phyloP scores from a whole-genome alignment of 441 rosid genomes.

The Aleurites moluccanus region DNA sequence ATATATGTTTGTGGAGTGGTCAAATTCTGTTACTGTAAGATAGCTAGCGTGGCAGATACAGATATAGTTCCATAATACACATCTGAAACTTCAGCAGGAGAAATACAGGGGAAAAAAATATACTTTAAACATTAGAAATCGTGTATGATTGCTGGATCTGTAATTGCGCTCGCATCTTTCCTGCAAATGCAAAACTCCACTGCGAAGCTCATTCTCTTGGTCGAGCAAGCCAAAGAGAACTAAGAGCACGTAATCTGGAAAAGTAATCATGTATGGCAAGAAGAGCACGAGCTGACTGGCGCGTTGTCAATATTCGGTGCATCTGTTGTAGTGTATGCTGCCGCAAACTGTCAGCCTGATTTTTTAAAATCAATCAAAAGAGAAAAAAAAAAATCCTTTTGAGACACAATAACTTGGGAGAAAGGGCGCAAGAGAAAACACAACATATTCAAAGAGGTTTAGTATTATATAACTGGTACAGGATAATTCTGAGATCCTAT shows the following conservation, averaged over 20 bases:
- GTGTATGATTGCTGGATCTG: slow-evolving; percentile 4
- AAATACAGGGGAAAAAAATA: neutral
- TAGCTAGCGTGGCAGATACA: slow-evolving; percentile 1
- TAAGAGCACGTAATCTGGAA: slow-evolving; percentile 88
- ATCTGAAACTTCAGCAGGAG: slow-evolving; percentile 14
- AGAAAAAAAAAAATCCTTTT: neutral
- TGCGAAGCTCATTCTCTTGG: slow-evolving; percentile 78
- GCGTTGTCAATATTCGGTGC: slow-evolving; percentile 77
- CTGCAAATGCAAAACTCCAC: slow-evolving; percentile 19
- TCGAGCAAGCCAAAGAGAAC: slow-evolving; percentile 96
- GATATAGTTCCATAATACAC: slow-evolving; percentile 15
- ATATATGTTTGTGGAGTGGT: neutral
- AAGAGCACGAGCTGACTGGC: slow-evolving; percentile 91
- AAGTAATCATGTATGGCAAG: slow-evolving; percentile 89
- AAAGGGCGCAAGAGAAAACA: neutral
- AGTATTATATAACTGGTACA: neutral
- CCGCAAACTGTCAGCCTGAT: slow-evolving; percentile 91
- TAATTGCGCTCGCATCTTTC: slow-evolving; percentile 12
- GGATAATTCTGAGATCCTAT: neutral
- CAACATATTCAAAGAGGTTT: neutral
- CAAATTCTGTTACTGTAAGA: slow-evolving; percentile 17
- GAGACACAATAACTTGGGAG: neutral
- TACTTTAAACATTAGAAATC: slow-evolving; percentile 7
- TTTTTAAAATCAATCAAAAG: slow-evolving; percentile 22
- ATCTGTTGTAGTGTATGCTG: slow-evolving; percentile 89